Evolutionary conservation across 352 stramenopile genomes (phyloP), one percentile per base, ranked within the genome.

Genomic region (Globisporangium ultimum): DNA sequence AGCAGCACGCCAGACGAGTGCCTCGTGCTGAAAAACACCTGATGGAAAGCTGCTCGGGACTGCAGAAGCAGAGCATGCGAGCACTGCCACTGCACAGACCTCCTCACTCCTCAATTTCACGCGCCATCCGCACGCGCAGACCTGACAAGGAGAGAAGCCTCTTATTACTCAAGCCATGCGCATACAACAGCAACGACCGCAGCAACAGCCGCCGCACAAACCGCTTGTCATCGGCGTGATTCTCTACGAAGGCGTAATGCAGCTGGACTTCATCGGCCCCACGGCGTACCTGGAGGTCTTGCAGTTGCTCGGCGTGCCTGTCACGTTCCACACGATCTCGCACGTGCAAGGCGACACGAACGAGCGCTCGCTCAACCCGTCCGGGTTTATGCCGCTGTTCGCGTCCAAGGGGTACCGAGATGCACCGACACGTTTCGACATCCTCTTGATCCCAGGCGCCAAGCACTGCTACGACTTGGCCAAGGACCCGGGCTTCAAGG

Each of bases 211-310:
- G 5, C 24, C 24, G 2, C 24, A 32, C 24, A 32, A 32, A 32
- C 43, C 61, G 47, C 59, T 85, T 28, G 58, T 56, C 1, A 62
- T 87, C 22, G 77, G 71, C 41, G 71, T 87, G 13, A 60, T 87
- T 47, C 52, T 87, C 32, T 87, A 74, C 49, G 67, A 80, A 14
- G 61, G 58, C 52, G 72, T 82, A 48, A 72, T 78, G 64, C 64
- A 70, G 67, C 65, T 84, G 55, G 77, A 87, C 56, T 83, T 66
- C 51, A 60, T 84, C 45, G 77, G 77, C 11, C 65, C 72, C 12
- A 72, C 72, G 15, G 66, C 71, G 48, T 87, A 80, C 55, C 62
- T 83, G 49, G 74, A 84, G 61, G 65, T 78, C 55, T 70, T 87
- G 21, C 65, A 65, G 38, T 64, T 40, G 1, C 55, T 79, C 49